phyloP scores from a whole-genome alignment of 2,329 filamentous ascomycete genomes.

The Colletotrichum orchidophilum region DNA sequence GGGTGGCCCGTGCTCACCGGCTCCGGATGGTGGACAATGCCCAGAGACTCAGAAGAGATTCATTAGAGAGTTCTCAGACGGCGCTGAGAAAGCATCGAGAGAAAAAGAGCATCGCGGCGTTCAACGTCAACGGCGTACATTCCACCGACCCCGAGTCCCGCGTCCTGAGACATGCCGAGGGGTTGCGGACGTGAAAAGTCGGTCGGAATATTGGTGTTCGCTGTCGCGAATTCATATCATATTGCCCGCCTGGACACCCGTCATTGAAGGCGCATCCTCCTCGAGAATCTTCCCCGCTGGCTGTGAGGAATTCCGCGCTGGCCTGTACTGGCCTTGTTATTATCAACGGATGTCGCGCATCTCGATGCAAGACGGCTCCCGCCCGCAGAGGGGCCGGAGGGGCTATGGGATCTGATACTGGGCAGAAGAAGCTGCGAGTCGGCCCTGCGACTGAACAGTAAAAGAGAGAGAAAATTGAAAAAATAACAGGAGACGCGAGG shows the following conservation, averaged over 20 bases:
- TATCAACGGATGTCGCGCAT: slow-evolving; percentile 21
- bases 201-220: not conserved
- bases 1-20: slow-evolving; percentile 19
- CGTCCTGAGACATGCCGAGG: slow-evolving; percentile 1
- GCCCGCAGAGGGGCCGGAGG: slow-evolving; percentile 25
- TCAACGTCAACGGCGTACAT: slow-evolving; percentile 7
- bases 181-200: not conserved
- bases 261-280: not conserved
- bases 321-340: not conserved
- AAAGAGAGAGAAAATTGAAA: slow-evolving; percentile 10
- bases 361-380: slow-evolving; percentile 11
- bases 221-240: not conserved
- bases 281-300: not conserved
- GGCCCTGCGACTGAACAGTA: slow-evolving; percentile 10
- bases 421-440: slow-evolving; percentile 16
- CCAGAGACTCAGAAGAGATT: not conserved
- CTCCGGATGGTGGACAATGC: not conserved
- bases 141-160: slow-evolving; percentile 24
- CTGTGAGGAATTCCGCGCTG: not conserved
- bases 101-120: not conserved
- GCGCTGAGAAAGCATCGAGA: not conserved
- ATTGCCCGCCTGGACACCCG: too few relatives aligned
- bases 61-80: not conserved
- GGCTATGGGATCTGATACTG: slow-evolving; percentile 6
- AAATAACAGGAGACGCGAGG: slow-evolving; percentile 8